These are phyloP conservation scores for Boletellus emodensis DNA, from an alignment of 768 basidiomycete genomes.

Conservation along the genomic window DNA sequence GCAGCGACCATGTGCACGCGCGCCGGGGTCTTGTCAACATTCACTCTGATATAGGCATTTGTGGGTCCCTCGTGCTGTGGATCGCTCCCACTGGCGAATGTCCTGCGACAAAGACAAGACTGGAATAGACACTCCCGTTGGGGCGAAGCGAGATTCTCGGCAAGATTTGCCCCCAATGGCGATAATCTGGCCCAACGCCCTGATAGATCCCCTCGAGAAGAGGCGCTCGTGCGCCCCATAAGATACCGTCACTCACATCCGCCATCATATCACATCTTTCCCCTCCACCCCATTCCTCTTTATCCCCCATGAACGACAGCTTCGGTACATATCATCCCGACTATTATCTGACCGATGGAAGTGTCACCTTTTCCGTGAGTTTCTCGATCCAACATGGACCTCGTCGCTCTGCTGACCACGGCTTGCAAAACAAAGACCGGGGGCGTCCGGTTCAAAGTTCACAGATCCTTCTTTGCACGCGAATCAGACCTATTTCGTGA, in stretches of 20 bases:
- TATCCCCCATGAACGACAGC: slow-evolving; percentile 12
- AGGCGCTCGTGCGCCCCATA: slow-evolving; percentile 11
- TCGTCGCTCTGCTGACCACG: slow-evolving; percentile 3
- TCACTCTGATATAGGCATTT: slow-evolving; percentile 6
- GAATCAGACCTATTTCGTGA: slow-evolving; percentile 48
- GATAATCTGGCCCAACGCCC: slow-evolving; percentile 2
- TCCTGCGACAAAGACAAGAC: neutral
- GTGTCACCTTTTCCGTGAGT: slow-evolving; percentile 17
- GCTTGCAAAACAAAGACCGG: slow-evolving; percentile 40
- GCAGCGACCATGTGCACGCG: neutral
- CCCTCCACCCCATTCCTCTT: neutral
- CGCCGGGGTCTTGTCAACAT: neutral
- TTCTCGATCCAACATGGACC: neutral
- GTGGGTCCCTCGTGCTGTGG: slow-evolving; percentile 23
- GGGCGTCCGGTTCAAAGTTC: slow-evolving; percentile 47
- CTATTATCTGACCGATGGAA: slow-evolving; percentile 12
- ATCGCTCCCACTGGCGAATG: slow-evolving; percentile 1
- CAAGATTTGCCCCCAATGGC: neutral
- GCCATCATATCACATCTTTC: neutral
- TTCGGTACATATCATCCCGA: slow-evolving; percentile 4
- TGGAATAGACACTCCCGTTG: neutral
- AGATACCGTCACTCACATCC: slow-evolving; percentile 14
- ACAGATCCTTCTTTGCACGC: slow-evolving; percentile 54
- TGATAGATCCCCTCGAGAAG: slow-evolving; percentile 18
- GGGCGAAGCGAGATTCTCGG: slow-evolving; percentile 9